Conservation (phyloP, 148 eudicot genomes). For the Tetragonia tetragonoides region DNA sequence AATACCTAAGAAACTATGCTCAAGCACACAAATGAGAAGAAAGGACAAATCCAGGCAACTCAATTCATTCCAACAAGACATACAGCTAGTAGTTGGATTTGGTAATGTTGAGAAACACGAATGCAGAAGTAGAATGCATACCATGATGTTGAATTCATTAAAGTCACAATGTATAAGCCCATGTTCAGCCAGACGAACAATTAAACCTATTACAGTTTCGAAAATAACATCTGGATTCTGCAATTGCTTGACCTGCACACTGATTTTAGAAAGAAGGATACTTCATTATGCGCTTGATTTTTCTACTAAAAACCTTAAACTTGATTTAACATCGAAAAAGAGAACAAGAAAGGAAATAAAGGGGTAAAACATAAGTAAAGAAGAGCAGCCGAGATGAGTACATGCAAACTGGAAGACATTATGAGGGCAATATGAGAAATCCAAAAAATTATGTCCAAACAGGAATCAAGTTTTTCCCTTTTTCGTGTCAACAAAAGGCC, state of each 20-base stretch:
- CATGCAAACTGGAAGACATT: neutral
- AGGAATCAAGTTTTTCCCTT: too few species aligned
- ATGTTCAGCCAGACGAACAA: slow-evolving; percentile 91
- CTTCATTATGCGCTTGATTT: neutral
- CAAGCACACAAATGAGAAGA: neutral
- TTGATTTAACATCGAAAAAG: neutral
- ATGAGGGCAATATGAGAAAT: neutral
- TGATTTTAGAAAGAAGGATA: slow-evolving; percentile 16
- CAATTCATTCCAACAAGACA: neutral
- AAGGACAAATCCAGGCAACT: neutral
- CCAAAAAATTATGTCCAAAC: neutral
- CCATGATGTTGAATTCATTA: slow-evolving; percentile 97
- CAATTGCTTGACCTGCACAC: slow-evolving; percentile 94
- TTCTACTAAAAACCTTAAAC: neutral
- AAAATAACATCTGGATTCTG: slow-evolving; percentile 76
- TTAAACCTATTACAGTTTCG: slow-evolving; percentile 62
- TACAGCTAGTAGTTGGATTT: neutral
- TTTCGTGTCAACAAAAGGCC: too few species aligned
- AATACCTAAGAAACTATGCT: neutral
- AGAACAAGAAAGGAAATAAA: neutral
- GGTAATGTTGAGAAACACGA: neutral
- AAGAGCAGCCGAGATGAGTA: too few species aligned
- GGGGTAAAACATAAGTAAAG: neutral
- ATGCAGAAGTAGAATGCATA: slow-evolving; percentile 23
- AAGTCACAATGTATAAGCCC: slow-evolving; percentile 98